Base-by-base conservation (phyloP, 495 filamentous ascomycete genomes). In the Lasiosphaeriaceae sp. region DNA sequence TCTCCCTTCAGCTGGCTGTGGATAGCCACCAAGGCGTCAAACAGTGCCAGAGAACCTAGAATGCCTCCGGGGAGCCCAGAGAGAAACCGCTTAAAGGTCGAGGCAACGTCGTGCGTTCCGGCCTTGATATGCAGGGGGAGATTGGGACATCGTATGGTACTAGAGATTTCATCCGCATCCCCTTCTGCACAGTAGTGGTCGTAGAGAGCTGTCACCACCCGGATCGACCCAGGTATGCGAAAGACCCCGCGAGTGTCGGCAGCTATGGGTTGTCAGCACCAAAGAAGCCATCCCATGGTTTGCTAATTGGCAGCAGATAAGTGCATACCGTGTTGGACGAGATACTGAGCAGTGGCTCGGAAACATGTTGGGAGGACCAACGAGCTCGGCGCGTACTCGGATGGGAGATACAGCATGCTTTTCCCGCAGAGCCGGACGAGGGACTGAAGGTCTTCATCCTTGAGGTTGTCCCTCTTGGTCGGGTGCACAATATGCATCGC, bases 381-480 rank as follows among this genome's bases (percentile, higher is more conserved):
- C 21, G 81, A 79, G 3, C 77, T 75, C 8, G 89, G 82, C 16
- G 86, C 77, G 63, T 90, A 84, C 46, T 87, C 83, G 0, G 70
- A 61, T 0, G 87, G 87, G n/a, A 92, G 74, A 31, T 80, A 80
- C 35, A 94, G 71, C 39, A 82, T 73, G 64, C 84, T 86, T 66
- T 85, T 82, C 19, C 90, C 89, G 47, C 89, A 89, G 41, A 94
- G 71, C n/a, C 86, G 81, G 52, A 88, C 80, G 23, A 92, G 71
- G 52, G 76, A 80, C 58, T 86, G 80, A 24, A 93, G 59, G 37
- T 81, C 77, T 61, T 81, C 82, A 46, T 82, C 83, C 63, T 81
- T 83, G 51, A 90, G 65, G 14, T 72, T 79, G 55, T 83, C 82
- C 64, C 77, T 81, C 53, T 75, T 81, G 20, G 63, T 55, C 21